Conservation (phyloP, 2,329 filamentous ascomycete genomes). For the Hymenotorrendiella dingleyae region DNA sequence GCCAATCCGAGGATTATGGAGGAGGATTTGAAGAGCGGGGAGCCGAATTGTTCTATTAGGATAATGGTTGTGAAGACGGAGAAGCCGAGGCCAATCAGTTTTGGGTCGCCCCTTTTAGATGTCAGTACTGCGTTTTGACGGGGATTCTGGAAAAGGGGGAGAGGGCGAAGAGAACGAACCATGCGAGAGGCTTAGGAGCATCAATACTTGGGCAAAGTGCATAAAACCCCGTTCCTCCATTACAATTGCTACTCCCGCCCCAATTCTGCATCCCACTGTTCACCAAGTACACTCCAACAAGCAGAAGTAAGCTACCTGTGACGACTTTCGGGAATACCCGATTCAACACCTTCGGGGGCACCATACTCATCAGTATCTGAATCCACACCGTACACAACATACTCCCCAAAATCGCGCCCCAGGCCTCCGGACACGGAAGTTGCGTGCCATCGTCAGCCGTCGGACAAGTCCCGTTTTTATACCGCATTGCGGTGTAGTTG, state of each 20-base stretch:
- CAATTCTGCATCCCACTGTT: constrained; percentile 59
- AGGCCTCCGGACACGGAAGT: constrained; percentile 59
- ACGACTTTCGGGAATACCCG: constrained; percentile 63
- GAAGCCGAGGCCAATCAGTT: constrained; percentile 63
- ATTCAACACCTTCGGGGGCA: constrained; percentile 52
- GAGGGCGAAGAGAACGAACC: constrained; percentile 23
- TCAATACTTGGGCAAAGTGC: constrained; percentile 50
- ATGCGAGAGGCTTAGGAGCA: constrained; percentile 56
- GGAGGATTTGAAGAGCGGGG: constrained; percentile 64
- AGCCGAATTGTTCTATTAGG: constrained; percentile 62
- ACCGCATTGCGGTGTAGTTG: constrained; percentile 57
- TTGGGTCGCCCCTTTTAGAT: constrained; percentile 45
- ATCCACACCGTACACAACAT: constrained; percentile 44
- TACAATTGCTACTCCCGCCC: constrained; percentile 57
- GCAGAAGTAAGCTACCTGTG: constrained; percentile 60
- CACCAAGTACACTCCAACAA: constrained; percentile 62
- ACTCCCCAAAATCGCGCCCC: constrained; percentile 58
- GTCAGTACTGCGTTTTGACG: not conserved
- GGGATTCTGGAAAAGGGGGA: not conserved
- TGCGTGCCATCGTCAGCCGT: constrained; percentile 47
- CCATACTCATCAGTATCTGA: constrained; percentile 60
- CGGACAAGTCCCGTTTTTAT: constrained; percentile 58
- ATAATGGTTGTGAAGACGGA: constrained; percentile 63
- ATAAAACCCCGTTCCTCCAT: constrained; percentile 43
- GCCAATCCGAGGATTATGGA: constrained; percentile 59